A percentile compares a stretch with the other conserved stretches of the same genome.
These are phyloP conservation scores for Syncephalastrum monosporum DNA, from an alignment of 371 early-diverging fungal species.

Conservation along the genomic window DNA sequence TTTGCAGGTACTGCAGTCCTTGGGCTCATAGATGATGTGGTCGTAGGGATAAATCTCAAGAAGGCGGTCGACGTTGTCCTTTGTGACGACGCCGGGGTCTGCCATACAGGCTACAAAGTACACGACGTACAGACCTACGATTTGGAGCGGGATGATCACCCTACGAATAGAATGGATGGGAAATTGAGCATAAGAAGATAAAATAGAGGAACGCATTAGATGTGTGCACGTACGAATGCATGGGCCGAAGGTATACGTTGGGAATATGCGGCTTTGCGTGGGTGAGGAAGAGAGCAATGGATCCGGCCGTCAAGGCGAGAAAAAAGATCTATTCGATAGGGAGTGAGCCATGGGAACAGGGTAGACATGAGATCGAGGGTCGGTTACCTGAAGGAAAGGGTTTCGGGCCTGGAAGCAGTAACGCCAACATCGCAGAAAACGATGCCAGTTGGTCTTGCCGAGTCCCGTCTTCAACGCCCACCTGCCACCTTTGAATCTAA, in stretches of 20 bases:
- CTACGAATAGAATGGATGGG: slow-evolving; percentile 14
- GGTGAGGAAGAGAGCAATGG: slow-evolving; percentile 28
- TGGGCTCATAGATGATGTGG: slow-evolving; percentile 59
- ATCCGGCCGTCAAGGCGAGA: slow-evolving; percentile 24
- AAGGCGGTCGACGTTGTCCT: slow-evolving; percentile 52
- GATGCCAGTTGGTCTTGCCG: slow-evolving; percentile 23
- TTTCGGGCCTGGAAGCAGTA: slow-evolving; percentile 48
- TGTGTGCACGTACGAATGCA: slow-evolving; percentile 32
- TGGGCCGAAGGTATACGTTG: slow-evolving; percentile 28
- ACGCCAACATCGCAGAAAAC: slow-evolving; percentile 25
- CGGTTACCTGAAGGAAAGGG: slow-evolving; percentile 44
- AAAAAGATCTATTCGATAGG: slow-evolving; percentile 30
- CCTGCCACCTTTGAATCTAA: slow-evolving; percentile 9
- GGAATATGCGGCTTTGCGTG: slow-evolving; percentile 42
- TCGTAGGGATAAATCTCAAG: slow-evolving; percentile 63
- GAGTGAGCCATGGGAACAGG: no score
- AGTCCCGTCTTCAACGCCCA: slow-evolving; percentile 14
- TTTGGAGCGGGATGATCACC: slow-evolving; percentile 51
- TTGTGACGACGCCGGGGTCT: slow-evolving; percentile 66
- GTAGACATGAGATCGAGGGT: no score
- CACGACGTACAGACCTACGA: slow-evolving; percentile 53
- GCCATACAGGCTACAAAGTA: slow-evolving; percentile 58
- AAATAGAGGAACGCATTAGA: no score
- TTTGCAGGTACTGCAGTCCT: slow-evolving; percentile 66
- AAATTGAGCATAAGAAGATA: no score